A percentile compares a stretch with the other conserved stretches of the same genome.
Evolutionary conservation across 306 rosid species (phyloP).

Genomic region (Pterocarpus macrocarpus): DNA sequence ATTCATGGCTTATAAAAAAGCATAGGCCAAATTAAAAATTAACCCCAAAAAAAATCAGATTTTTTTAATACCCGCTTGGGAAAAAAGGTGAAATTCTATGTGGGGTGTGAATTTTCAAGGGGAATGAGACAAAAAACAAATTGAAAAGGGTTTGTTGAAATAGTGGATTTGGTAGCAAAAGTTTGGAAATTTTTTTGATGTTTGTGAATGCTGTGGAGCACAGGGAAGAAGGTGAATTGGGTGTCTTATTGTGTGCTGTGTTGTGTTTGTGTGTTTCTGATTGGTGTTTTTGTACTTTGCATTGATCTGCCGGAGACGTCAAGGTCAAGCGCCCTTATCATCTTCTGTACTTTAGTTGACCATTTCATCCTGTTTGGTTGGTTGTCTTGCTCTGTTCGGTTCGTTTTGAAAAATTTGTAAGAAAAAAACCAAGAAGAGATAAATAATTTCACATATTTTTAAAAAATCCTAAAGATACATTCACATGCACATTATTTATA

Average conservation of each 20-base stretch:
- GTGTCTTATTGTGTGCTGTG: background rate
- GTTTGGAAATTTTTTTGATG: constrained; percentile 5
- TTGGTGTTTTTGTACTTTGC: constrained; percentile 22
- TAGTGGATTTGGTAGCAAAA: constrained; percentile 26
- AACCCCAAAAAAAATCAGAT: constrained; percentile 15
- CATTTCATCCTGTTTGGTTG: background rate
- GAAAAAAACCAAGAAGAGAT: no score
- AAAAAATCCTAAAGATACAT: no score
- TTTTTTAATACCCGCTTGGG: constrained; percentile 37
- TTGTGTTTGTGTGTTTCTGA: background rate
- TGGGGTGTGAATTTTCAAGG: constrained; percentile 29
- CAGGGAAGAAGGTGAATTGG: constrained; percentile 14
- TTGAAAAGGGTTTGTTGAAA: constrained; percentile 31
- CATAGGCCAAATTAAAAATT: constrained; percentile 26
- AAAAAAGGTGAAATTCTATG: constrained; percentile 13
- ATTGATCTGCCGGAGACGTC: constrained; percentile 27
- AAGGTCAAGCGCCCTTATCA: constrained; percentile 24
- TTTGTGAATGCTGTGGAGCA: background rate
- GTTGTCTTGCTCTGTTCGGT: no score
- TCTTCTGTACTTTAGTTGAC: background rate
- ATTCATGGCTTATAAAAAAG: constrained; percentile 63
- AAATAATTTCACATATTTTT: no score
- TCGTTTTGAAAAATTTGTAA: no score
- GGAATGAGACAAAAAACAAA: constrained; percentile 36
- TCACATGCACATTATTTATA: no score